phyloP scores from a whole-genome alignment of 2,329 filamentous ascomycete species.

The Trichoderma semiorbis region DNA sequence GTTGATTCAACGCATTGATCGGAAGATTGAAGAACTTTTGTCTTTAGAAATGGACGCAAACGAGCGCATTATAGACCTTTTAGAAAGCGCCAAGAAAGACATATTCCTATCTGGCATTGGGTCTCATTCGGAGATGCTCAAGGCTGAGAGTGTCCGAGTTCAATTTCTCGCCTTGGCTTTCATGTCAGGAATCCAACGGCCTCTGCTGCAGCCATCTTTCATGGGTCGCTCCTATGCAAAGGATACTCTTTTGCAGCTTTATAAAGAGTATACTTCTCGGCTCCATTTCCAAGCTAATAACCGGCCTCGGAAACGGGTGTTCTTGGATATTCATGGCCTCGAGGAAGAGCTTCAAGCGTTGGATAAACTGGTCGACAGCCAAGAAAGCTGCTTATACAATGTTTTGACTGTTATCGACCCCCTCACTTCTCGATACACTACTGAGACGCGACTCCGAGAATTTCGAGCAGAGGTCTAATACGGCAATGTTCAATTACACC shows the following conservation, averaged over 20 bases:
- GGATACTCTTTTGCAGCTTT: background rate
- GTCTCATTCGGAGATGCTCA: background rate
- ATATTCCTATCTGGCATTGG: background rate
- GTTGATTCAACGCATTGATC: background rate
- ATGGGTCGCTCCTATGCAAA: background rate
- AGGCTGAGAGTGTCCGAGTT: background rate
- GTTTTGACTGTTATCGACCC: background rate
- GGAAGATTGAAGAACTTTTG: background rate
- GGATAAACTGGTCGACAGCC: slow-evolving; percentile 10
- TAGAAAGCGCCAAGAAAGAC: background rate
- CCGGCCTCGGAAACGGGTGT: slow-evolving; percentile 7
- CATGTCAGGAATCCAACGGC: background rate
- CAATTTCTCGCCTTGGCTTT: slow-evolving; percentile 1
- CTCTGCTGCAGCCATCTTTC: background rate
- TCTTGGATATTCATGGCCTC: slow-evolving; percentile 21
- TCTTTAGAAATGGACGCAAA: background rate
- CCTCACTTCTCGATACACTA: background rate
- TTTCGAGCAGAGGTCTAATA: background rate
- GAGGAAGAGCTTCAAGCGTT: slow-evolving; percentile 24
- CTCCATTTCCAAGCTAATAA: slow-evolving; percentile 8
- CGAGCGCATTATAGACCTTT: background rate
- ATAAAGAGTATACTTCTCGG: background rate
- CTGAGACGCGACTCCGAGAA: background rate
- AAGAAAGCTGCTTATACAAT: background rate
- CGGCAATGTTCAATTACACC: background rate